phyloP scores from a whole-genome alignment of 208 protist genomes.

The Wallacemonas rigidus region DNA sequence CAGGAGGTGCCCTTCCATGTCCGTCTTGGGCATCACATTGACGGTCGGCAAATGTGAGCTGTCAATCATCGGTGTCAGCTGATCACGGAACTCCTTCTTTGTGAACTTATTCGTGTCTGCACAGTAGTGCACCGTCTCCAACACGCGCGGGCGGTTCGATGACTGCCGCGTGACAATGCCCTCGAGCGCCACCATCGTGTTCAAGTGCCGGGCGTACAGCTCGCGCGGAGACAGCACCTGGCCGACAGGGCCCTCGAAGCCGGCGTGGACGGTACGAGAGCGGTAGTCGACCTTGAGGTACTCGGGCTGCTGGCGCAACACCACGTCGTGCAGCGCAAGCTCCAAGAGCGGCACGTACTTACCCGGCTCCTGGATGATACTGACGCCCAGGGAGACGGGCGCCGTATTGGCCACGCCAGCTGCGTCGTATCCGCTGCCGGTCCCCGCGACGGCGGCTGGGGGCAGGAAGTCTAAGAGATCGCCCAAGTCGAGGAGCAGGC shows the following conservation, averaged over 20 bases:
- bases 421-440: conserved; percentile 15
- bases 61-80: conserved; percentile 92
- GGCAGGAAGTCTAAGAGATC: conserved; percentile 90
- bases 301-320: conserved; percentile 70
- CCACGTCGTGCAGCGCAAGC: conserved; percentile 90
- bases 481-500: conserved; percentile 92
- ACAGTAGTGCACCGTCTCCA: conserved; percentile 97
- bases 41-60: conserved; percentile 86
- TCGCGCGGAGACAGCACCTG: conserved; percentile 93
- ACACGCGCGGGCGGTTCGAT: conserved; percentile 72
- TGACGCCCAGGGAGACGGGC: conserved; percentile 53
- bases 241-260: conserved; percentile 95
- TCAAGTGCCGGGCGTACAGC: conserved; percentile 92
- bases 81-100: conserved; percentile 94
- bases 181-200: conserved; percentile 95
- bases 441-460: conserved; percentile 8
- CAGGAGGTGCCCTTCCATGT: conserved; percentile 96
- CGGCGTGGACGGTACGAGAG: conserved; percentile 80
- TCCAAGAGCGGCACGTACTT: conserved; percentile 92
- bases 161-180: conserved; percentile 98
- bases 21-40: conserved; percentile 92
- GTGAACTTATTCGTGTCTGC: conserved; percentile 88
- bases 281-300: conserved; percentile 89
- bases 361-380: conserved; percentile 79
- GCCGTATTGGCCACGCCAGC: conserved; percentile 13